Evolutionary conservation across 495 filamentous ascomycete species (phyloP).

Genomic region (Xylaria intraflava): DNA sequence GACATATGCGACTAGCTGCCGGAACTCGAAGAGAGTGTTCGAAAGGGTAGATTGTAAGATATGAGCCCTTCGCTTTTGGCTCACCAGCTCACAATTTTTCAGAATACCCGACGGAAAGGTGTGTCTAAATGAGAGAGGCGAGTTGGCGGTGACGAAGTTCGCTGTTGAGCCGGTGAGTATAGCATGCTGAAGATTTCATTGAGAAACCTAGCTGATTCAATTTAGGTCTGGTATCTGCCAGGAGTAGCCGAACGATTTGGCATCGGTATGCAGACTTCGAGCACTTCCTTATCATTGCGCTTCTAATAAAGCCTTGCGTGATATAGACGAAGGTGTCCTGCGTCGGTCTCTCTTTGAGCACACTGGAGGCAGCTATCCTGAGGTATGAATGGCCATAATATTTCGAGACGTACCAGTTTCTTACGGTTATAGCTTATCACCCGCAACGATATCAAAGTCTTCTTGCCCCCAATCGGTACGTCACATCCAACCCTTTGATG

Average conservation of each 20-base stretch:
- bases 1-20: conserved; percentile 50
- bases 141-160: conserved; percentile 93
- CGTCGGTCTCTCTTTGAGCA: conserved; percentile 88
- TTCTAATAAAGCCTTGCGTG: neutral
- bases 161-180: conserved; percentile 73
- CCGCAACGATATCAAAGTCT: conserved; percentile 86
- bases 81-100: conserved; percentile 13
- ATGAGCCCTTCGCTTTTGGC: neutral
- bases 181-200: conserved; percentile 6
- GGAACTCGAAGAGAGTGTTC: conserved; percentile 84
- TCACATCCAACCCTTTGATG: neutral
- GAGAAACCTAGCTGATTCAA: neutral
- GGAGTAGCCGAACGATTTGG: conserved; percentile 93
- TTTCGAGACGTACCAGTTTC: conserved; percentile 15
- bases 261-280: conserved; percentile 51
- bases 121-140: conserved; percentile 72
- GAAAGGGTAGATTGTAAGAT: conserved; percentile 59
- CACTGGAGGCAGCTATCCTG: conserved; percentile 87
- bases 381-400: conserved; percentile 33
- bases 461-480: conserved; percentile 81
- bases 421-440: conserved; percentile 64
- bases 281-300: neutral
- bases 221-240: conserved; percentile 81
- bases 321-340: conserved; percentile 71
- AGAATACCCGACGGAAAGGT: conserved; percentile 81